These are phyloP conservation scores for Paulownia fortunei DNA, from an alignment of 257 asterid genomes.

Conservation along the genomic window DNA sequence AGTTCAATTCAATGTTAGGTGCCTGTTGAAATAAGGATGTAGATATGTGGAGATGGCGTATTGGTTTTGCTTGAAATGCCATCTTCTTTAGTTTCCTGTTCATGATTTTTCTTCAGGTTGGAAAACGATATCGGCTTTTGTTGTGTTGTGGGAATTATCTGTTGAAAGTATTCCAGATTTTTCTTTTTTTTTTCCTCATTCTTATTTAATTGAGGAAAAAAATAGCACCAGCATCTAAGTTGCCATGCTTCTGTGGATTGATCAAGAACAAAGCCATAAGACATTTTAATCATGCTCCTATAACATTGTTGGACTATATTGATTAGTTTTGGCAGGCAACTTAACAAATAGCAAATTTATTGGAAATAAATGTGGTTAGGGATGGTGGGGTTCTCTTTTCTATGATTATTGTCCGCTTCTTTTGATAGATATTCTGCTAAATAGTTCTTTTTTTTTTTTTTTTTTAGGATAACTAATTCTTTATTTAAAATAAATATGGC, in stretches of 20 bases:
- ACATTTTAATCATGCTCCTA: background rate
- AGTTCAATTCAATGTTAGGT: background rate
- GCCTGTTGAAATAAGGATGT: background rate
- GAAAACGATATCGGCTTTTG: background rate
- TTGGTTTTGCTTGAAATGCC: conserved; percentile 21
- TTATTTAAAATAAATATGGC: no score
- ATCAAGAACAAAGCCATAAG: background rate
- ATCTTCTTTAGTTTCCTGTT: background rate
- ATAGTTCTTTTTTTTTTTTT: no score
- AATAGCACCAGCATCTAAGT: no score
- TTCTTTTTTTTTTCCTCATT: no score
- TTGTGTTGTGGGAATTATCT: background rate
- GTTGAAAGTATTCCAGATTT: background rate
- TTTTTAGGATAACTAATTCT: no score
- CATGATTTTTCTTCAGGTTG: background rate
- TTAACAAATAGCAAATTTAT: no score
- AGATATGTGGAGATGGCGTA: conserved; percentile 20
- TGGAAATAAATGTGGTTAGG: no score
- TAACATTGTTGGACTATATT: background rate
- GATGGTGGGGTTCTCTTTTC: no score
- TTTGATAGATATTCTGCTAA: no score
- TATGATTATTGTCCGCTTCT: no score
- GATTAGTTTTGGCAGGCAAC: background rate
- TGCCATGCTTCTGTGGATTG: no score
- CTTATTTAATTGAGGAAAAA: no score